Evolutionary conservation across 1,284 basidiomycete genomes (phyloP), one percentile per base, ranked within the genome.

Genomic region (Coniferiporia weirii): DNA sequence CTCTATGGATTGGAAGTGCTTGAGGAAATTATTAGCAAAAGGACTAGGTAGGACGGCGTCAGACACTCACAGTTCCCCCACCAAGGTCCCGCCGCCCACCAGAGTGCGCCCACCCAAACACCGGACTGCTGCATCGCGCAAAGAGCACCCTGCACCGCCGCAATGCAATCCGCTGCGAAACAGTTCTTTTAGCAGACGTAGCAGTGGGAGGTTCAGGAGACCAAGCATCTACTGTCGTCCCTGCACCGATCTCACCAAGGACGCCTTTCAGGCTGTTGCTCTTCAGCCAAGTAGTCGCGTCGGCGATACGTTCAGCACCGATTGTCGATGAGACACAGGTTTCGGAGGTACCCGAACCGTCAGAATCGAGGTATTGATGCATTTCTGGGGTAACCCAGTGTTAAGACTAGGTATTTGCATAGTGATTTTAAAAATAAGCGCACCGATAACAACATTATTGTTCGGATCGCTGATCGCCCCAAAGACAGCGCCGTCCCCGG

Each of bases 341-440:
- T 4, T 66, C 68, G 50, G 69, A 76, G 5, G 83, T 85, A 55
- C 83, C 84, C 49, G 82, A 84, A 64, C 81, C 77, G 67, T 87
- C 83, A 52, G 78, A 80, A 69, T 85, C 84, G 63, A 85, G 81
- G 73, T 87, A 87, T 69, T 85, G 83, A 68, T 85, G 83, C 83
- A 86, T 85, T 68, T 85, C 80, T 79, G 58, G 51, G 27, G 36
- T 59, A 43, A 63, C 57, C 13, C 49, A 53, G 15, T 35, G n/a
- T 46, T 50, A 27, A 53, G 22, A 22, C 32, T 40, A 7, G 34
- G 45, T 15, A 60, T 36, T 32, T 32, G 17, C n/a, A 32, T 35
- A 53, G 34, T 44, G 20, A 45, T 19, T 38, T 53, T 54, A 52
- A n/a, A 12, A 43, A 9, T 17, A 48, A 54, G 44, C 75, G 61